Base-by-base conservation (phyloP, 2,329 filamentous ascomycete species). In the Aspergillus sp. region DNA sequence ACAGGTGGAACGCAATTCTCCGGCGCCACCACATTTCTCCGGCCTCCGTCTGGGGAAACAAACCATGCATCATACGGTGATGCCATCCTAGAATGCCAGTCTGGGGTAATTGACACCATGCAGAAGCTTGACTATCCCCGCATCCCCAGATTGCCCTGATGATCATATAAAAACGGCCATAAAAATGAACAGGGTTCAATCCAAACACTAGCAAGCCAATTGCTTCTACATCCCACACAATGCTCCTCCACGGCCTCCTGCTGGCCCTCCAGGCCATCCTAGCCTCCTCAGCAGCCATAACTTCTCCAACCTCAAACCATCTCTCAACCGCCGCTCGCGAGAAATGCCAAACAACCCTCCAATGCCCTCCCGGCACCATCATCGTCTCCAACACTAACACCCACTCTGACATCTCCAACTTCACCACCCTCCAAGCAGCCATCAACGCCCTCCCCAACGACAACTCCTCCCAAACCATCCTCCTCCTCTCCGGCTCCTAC, bases 401-500 rank as follows among this genome's bases (percentile, higher is more conserved):
- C 3, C 57, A 72, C 21, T 53, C 61, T 28, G 25, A 28, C 2
- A 52, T 55, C 2, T 66, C 70, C 15, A 28, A 71, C n/a, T 73
- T 69, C 66, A 70, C 68, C 3, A 80, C 74, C 12, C 74, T 84
- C 36, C 82, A 84, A 70, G 77, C 76, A 2, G 82, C 82, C 19
- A 76, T 84, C 36, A 68, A 77, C 10, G 80, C 80, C 47, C 70
- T 84, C 4, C 79, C 80, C 0, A 71, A 79, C 52, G 74, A 83
- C 66, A 78, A 76, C 15, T 74, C 74, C 5, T 69, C 81, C 0
- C 78, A 83, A 59, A 80, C 81, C 17, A 88, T 90, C 65, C 80
- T 89, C 12, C 82, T 89, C 49, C 81, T 83, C 0, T 79, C 85
- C 0, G 87, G 87, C 0, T 81, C 79, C 61, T 89, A 89, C 67